phyloP scores from a whole-genome alignment of 805 yeast genomes.

The Cyberlindnera suaveolens region DNA sequence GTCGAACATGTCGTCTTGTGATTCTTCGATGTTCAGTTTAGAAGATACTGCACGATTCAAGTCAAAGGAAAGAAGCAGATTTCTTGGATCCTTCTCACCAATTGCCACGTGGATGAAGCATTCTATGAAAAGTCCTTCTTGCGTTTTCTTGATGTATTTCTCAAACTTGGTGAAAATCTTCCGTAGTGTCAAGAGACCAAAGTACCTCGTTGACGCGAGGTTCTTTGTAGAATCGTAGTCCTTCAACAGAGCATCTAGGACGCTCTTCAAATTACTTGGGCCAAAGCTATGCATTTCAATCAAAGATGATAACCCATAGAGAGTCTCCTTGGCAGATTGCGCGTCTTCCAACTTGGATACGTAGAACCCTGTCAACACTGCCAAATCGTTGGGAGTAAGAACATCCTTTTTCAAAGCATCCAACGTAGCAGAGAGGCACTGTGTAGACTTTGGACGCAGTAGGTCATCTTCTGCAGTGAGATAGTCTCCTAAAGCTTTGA shows the following conservation, averaged over 20 bases:
- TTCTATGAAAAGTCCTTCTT: slow-evolving; percentile 39
- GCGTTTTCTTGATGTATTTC: slow-evolving; percentile 13
- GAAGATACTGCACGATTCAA: slow-evolving; percentile 52
- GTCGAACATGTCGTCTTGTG: slow-evolving; percentile 71
- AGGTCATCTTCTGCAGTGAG: slow-evolving; percentile 54
- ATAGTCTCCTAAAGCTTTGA: slow-evolving; percentile 53
- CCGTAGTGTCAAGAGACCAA: slow-evolving; percentile 46
- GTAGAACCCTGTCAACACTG: slow-evolving; percentile 44
- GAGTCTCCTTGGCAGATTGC: slow-evolving; percentile 42
- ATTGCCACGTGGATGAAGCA: slow-evolving; percentile 63
- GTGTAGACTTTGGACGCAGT: slow-evolving; percentile 43
- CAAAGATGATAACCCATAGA: slow-evolving; percentile 49
- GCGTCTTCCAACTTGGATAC: slow-evolving; percentile 63
- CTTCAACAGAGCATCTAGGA: slow-evolving; percentile 33
- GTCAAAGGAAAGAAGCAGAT: slow-evolving; percentile 65
- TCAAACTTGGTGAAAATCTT: slow-evolving; percentile 28
- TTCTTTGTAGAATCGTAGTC: slow-evolving; percentile 50
- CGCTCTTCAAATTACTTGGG: slow-evolving; percentile 26
- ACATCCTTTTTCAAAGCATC: slow-evolving; percentile 22
- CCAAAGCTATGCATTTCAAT: slow-evolving; percentile 45
- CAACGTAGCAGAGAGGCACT: slow-evolving; percentile 36
- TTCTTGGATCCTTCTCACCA: slow-evolving; percentile 94
- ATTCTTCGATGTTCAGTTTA: slow-evolving; percentile 37
- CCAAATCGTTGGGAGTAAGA: slow-evolving; percentile 33
- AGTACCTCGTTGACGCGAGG: slow-evolving; percentile 57